A percentile compares a stretch with the other conserved stretches of the same genome.
phyloP scores from a whole-genome alignment of 345 rosid genomes.

The Melaleuca quinquenervia region DNA sequence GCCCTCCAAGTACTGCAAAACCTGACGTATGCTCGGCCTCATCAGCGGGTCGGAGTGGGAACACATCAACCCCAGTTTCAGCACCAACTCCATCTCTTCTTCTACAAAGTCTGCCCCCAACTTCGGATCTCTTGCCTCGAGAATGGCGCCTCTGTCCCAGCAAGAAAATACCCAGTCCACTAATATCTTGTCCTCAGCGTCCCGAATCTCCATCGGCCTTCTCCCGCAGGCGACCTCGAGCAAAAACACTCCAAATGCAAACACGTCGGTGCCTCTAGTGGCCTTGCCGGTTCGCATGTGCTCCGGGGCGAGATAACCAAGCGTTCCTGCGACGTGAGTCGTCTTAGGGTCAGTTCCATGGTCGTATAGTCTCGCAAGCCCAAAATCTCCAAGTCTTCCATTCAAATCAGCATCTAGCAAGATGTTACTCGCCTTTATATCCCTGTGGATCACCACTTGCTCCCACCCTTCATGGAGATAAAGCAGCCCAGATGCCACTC shows the following conservation, averaged over 20 bases:
- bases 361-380: constrained; percentile 31
- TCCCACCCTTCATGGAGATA: constrained; percentile 42
- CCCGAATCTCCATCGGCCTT: constrained; percentile 16
- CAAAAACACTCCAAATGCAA: constrained; percentile 31
- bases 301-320: constrained; percentile 49
- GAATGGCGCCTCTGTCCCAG: constrained; percentile 21
- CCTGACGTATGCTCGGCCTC: constrained; percentile 26
- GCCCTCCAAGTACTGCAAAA: constrained; percentile 5
- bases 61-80: constrained; percentile 34
- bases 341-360: constrained; percentile 28
- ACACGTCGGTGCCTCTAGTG: constrained; percentile 25
- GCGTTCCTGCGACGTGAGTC: constrained; percentile 26
- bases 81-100: constrained; percentile 30
- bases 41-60: constrained; percentile 11
- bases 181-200: constrained; percentile 8
- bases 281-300: constrained; percentile 26
- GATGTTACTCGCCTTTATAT: constrained; percentile 40
- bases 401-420: constrained; percentile 26
- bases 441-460: constrained; percentile 40
- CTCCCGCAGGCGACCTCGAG: constrained; percentile 48
- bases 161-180: constrained; percentile 26
- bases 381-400: constrained; percentile 40
- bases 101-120: constrained; percentile 6
- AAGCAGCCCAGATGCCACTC: constrained; percentile 28
- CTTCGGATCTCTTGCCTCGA: constrained; percentile 23